Evolutionary conservation across 768 basidiomycete genomes (phyloP).

Genomic region (Nidularia sp.): DNA sequence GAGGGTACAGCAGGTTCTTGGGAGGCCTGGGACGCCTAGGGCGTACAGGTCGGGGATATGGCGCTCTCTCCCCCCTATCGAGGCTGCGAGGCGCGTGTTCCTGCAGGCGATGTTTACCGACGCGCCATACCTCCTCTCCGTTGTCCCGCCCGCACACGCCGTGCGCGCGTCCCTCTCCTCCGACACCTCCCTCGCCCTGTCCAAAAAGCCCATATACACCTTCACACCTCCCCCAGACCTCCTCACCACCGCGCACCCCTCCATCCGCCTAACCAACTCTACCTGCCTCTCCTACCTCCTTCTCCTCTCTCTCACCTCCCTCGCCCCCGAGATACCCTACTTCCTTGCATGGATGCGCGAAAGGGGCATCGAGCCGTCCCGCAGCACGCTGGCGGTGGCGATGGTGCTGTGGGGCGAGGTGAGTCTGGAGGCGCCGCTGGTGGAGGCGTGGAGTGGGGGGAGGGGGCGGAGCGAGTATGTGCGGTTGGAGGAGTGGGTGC

Average conservation of each 20-base stretch:
- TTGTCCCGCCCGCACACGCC: slow-evolving; percentile 32
- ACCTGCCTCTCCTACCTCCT: slow-evolving; percentile 58
- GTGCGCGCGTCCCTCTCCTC: slow-evolving; percentile 19
- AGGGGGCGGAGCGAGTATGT: slow-evolving; percentile 35
- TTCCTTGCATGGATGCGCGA: slow-evolving; percentile 72
- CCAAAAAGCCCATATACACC: slow-evolving; percentile 6
- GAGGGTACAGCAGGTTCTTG: slow-evolving; percentile 21
- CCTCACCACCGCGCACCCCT: slow-evolving; percentile 15
- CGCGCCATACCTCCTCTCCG: slow-evolving; percentile 23
- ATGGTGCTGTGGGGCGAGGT: slow-evolving; percentile 74
- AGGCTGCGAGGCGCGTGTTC: slow-evolving; percentile 50
- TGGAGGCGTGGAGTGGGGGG: slow-evolving; percentile 41
- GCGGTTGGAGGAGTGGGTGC: slow-evolving; percentile 47
- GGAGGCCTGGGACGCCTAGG: slow-evolving; percentile 15
- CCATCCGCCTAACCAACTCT: slow-evolving; percentile 39
- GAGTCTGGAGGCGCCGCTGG: slow-evolving; percentile 52
- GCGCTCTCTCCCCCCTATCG: slow-evolving; percentile 39
- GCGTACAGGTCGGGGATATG: slow-evolving; percentile 37
- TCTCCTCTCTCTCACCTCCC: slow-evolving; percentile 48
- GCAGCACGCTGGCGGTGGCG: slow-evolving; percentile 52
- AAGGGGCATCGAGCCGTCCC: slow-evolving; percentile 47
- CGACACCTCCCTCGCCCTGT: slow-evolving; percentile 2
- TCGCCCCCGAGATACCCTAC: slow-evolving; percentile 58
- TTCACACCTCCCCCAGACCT: slow-evolving; percentile 19
- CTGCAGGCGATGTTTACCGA: slow-evolving; percentile 53